Evolutionary conservation across 2,329 filamentous ascomycete species (phyloP), one percentile per base, ranked within the genome.

Genomic region (Chrysoporthe cubensis): DNA sequence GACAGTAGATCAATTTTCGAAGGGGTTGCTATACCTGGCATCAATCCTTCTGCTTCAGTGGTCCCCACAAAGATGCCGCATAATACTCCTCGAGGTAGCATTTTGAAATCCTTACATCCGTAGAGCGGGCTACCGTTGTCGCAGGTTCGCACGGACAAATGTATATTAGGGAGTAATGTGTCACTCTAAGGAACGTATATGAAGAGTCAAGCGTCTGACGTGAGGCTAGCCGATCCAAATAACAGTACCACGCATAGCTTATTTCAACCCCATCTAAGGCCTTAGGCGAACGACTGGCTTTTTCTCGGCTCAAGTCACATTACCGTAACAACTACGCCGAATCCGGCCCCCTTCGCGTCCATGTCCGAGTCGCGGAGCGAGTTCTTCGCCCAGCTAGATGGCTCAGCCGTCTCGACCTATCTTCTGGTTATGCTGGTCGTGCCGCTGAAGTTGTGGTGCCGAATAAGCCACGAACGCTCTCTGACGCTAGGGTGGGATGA

Each of bases 401-500:
- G 50, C 50, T 54, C 50, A 21, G 21, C 26, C 13, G 32, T 34
- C 50, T 54, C 21, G 50, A 54, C 50, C 21, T 54, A 32, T 34
- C 32, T 54, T 26, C 50, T 54, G 50, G 50, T 54, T 21, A 54
- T 54, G 50, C 26, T 54, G 13, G 50, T 54, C 26, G 50, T 54
- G 26, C 50, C 50, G 13, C 50, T 54, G 50, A 54, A 54, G 13
- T 54, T 54, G 16, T 54, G 50, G 50, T 34, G 50, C 32, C 50
- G 50, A 2, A 16, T 54, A 54, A 54, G 50, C 50, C 26, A 16
- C 50, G 21, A 14, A 26, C 50, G 50, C 50, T 54, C 50, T 13
- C 32, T 54, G 50, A 32, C 50, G 21, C 11, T 54, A 5, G 50
- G 50, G 13, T 54, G 21, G 50, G 50, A 54, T 14, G 50, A 54